A percentile compares a stretch with the other conserved stretches of the same genome.
Conservation (phyloP, 805 yeast species). For the Candida endomychidarum region DNA sequence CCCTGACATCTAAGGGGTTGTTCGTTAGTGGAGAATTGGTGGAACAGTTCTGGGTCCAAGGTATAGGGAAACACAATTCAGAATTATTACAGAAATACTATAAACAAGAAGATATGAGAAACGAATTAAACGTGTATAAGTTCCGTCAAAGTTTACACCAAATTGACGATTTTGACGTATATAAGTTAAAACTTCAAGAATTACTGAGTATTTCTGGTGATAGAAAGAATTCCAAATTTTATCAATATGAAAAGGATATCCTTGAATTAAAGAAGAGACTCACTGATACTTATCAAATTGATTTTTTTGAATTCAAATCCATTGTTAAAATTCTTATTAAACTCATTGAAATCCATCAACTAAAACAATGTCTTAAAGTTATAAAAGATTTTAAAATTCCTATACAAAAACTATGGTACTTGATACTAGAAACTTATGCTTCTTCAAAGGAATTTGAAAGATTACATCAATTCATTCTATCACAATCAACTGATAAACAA, state of each 20-base stretch:
- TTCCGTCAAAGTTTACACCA: constrained; percentile 21
- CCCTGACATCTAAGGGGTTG: constrained; percentile 19
- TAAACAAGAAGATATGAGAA: constrained; percentile 30
- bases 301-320: constrained; percentile 29
- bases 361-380: constrained; percentile 32
- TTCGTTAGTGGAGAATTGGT: constrained; percentile 39
- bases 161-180: constrained; percentile 19
- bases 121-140: constrained; percentile 20
- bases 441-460: constrained; percentile 32
- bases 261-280: constrained; percentile 33
- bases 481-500: constrained; percentile 18
- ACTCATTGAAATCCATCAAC: constrained; percentile 36
- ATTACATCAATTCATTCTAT: constrained; percentile 31
- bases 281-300: constrained; percentile 32
- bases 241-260: constrained; percentile 30
- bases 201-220: constrained; percentile 21
- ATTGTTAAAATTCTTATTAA: constrained; percentile 24
- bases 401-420: constrained; percentile 33
- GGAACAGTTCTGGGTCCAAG: constrained; percentile 36
- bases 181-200: constrained; percentile 25
- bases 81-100: constrained; percentile 27
- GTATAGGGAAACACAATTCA: constrained; percentile 25
- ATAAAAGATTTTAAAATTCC: constrained; percentile 33
- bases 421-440: constrained; percentile 31
- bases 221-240: constrained; percentile 20